phyloP scores from a whole-genome alignment of 1,139 yeast genomes.

The Blastobotrys serpentis region DNA sequence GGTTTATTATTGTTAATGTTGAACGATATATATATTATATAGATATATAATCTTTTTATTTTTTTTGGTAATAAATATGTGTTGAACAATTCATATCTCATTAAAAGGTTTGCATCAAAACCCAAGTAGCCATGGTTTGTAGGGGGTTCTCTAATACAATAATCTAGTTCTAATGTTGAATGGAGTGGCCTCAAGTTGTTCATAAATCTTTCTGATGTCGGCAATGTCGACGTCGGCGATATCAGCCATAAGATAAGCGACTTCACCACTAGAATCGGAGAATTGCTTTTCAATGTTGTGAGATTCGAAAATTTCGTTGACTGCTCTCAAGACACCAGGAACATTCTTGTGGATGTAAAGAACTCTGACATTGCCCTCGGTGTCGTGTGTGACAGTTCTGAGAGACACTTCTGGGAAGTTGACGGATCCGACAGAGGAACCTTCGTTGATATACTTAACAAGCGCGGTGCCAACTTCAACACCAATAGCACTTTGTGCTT shows the following conservation, averaged over 20 bases:
- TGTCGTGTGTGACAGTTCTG: slow-evolving; percentile 86
- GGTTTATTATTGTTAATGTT: slow-evolving; percentile 4
- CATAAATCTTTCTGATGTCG: slow-evolving; percentile 82
- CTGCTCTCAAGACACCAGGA: slow-evolving; percentile 98
- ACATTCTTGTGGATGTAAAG: slow-evolving; percentile 95
- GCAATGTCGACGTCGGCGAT: slow-evolving; percentile 79
- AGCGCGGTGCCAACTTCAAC: slow-evolving; percentile 87
- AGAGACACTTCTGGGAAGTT: slow-evolving; percentile 98
- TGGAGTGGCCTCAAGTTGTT: slow-evolving; percentile 85
- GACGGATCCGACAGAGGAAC: slow-evolving; percentile 93
- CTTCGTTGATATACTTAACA: slow-evolving; percentile 92
- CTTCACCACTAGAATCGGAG: slow-evolving; percentile 92
- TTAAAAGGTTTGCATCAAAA: too few relatives aligned
- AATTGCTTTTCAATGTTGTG: slow-evolving; percentile 98
- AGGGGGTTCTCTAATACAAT: slow-evolving; percentile 73
- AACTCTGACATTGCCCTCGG: slow-evolving; percentile 81
- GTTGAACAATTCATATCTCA: slow-evolving; percentile 9
- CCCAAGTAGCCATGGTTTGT: too few relatives aligned
- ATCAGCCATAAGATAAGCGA: slow-evolving; percentile 98
- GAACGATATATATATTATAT: slow-evolving; percentile 1
- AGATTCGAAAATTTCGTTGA: slow-evolving; percentile 89
- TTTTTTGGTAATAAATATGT: neutral
- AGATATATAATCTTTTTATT: too few relatives aligned
- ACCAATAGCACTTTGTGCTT: slow-evolving; percentile 98
- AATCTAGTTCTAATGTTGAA: slow-evolving; percentile 90